Evolutionary conservation across 2,329 filamentous ascomycete species (phyloP), one percentile per base, ranked within the genome.

Genomic region (Apiospora aurea): DNA sequence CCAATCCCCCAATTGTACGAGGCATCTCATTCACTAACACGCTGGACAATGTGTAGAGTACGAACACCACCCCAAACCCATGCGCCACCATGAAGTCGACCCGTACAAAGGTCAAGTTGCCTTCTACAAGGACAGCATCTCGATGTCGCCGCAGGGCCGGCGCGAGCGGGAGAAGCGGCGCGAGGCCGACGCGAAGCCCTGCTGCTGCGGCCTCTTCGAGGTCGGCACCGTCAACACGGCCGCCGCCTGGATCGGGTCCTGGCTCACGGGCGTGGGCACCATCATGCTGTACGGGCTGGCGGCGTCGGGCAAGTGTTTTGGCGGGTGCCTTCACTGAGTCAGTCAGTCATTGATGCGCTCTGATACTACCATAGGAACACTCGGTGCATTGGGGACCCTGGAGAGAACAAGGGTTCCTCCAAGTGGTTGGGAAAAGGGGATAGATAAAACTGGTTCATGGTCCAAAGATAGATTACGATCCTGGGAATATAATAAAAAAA

Each of bases 281-380:
- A 64, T 64, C 57, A 64, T 64, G 57, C 29, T 64, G 29, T 64
- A 64, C 57, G 57, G 57, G 10, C 21, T 64, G 57, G 57, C 57
- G 2, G 57, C 57, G 4, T 41, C 57, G 34, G 57, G 57, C 18
- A 41, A 64, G 34, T 64, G 57, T 34, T 64, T 64, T 21, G 57
- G 34, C 34, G 57, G 57, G 21, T 64, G 57, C 57, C 41, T 64
- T 34, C 57, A 64, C 34, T 64, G 57, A 57, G 13, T 11, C 26
- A 29, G 13, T 11, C 26, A 29, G n/a, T 4, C n/a, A 47, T 51
- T 53, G 24, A 57, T 57, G 51, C 34, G 6, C 34, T 38, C 34
- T 38, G 29, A 4, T 16, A 10, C 8, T 4, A 43, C 41, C 7
- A 43, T 14, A 11, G 1, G 41, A 13, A 43, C 41, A 13, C 41